Evolutionary conservation across 148 eudicot genomes (phyloP), one percentile per base, ranked within the genome.

Genomic region (Rhododendron molle): DNA sequence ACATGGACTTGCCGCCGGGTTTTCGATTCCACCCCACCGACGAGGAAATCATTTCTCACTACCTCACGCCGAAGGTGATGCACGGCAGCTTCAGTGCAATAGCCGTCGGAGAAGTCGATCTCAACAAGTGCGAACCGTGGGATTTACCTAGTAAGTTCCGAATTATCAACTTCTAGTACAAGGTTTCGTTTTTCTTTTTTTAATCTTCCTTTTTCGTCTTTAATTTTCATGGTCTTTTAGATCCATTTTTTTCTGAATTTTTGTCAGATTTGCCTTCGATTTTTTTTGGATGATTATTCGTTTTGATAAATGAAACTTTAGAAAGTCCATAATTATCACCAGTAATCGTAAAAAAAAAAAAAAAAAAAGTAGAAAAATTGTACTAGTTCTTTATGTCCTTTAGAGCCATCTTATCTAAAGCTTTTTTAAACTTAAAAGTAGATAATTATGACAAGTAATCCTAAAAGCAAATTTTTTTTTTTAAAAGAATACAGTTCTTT

Each of bases 41-140:
- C 30, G 92, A 90, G 49, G 92, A 90, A 60, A 85, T 90, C 50
- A 84, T 88, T 11, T 72, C 86, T 49, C 86, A 86, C 20, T 90
- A 90, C 82, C 89, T 90, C 11, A 85, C 82, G 0, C 76, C 23
- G 23, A 90, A 90, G 69, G 90, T 90, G 28, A 54, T 38, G 5
- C 34, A 90, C 76, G 46, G 79, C 74, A 58, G 26, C n/a, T 90
- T 90, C 85, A 83, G 62, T 43, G 86, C 92, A 4, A 49, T 18
- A 46, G 92, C 92, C 18, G 34, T 90, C 4, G 89, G 86, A 12
- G 88, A 90, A 85, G 90, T 88, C 49, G 92, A 90, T 87, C 89
- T 90, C 12, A 90, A 90, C 28, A 87, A 85, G 86, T 88, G 89
- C 54, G 92, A 90, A 44, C 92, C 92, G 26, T 90, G 92, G 92